Evolutionary conservation across 805 yeast genomes (phyloP).

Genomic region (Starmerella bacillaris): DNA sequence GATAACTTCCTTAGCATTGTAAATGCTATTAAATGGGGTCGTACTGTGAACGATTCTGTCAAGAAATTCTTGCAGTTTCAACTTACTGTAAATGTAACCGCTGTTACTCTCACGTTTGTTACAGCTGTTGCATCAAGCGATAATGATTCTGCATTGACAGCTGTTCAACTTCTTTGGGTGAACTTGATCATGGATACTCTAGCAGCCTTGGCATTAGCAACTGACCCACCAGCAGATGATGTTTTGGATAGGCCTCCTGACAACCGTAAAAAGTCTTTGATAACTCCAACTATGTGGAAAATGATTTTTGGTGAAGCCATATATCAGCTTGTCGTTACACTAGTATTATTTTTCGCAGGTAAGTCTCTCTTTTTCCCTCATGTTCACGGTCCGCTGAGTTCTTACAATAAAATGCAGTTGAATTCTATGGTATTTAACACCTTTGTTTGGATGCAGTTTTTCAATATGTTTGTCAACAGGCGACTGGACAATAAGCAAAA

Average conservation of each 20-base stretch:
- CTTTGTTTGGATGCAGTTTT: constrained; percentile 95
- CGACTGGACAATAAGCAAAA: constrained; percentile 72
- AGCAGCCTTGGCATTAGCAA: constrained; percentile 93
- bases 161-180: constrained; percentile 94
- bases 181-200: constrained; percentile 95
- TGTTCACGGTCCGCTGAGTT: constrained; percentile 26
- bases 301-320: constrained; percentile 82
- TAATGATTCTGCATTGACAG: constrained; percentile 78
- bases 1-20: constrained; percentile 91
- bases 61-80: constrained; percentile 94
- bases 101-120: constrained; percentile 84
- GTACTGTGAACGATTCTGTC: constrained; percentile 87
- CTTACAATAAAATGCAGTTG: constrained; percentile 31
- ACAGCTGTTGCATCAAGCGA: constrained; percentile 73
- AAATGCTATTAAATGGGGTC: constrained; percentile 95
- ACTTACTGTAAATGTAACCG: constrained; percentile 88
- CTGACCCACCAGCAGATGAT: constrained; percentile 83
- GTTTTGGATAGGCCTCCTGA: constrained; percentile 68
- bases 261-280: constrained; percentile 61
- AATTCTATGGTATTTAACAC: constrained; percentile 83
- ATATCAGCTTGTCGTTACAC: constrained; percentile 63
- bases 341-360: constrained; percentile 69
- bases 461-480: constrained; percentile 78
- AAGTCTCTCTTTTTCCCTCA: constrained; percentile 30
- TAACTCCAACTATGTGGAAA: constrained; percentile 91